phyloP scores from a whole-genome alignment of 2,329 filamentous ascomycete species.

The Geosmithia flava region DNA sequence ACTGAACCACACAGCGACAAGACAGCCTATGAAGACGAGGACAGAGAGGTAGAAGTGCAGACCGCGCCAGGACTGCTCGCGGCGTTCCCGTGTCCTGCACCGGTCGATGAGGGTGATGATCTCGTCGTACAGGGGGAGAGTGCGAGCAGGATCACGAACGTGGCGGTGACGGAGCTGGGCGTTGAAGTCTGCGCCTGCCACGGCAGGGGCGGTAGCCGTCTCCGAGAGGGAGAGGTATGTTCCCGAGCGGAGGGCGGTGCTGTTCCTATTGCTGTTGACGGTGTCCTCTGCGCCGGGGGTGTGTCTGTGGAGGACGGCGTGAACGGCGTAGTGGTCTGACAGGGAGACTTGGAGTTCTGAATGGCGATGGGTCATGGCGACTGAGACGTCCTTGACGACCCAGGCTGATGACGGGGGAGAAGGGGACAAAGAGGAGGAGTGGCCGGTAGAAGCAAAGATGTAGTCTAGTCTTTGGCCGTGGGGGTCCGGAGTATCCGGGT shows the following conservation, averaged over 20 bases:
- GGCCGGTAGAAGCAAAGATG: constrained; percentile 63
- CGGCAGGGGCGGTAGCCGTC: constrained; percentile 10
- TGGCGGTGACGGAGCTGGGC: constrained; percentile 15
- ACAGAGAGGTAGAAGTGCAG: constrained; percentile 62
- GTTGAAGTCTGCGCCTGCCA: constrained; percentile 12
- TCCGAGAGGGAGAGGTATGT: constrained; percentile 10
- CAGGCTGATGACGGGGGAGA: constrained; percentile 28
- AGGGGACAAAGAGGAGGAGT: neutral
- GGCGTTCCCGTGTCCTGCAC: constrained; percentile 59
- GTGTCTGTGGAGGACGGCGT: constrained; percentile 56
- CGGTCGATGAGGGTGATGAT: constrained; percentile 58
- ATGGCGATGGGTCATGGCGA: constrained; percentile 74
- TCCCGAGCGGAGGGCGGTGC: constrained; percentile 9
- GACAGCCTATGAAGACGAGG: constrained; percentile 56
- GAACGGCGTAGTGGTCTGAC: constrained; percentile 90
- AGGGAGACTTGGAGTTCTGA: constrained; percentile 72
- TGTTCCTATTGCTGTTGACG: neutral
- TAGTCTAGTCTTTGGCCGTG: constrained; percentile 87
- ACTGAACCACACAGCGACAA: constrained; percentile 78
- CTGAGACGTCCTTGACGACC: constrained; percentile 56
- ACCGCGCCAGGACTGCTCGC: constrained; percentile 60
- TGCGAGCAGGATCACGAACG: neutral
- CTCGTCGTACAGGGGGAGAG: constrained; percentile 34
- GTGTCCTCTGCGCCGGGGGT: constrained; percentile 9
- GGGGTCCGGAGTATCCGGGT: constrained; percentile 55